Base-by-base conservation (phyloP, 352 stramenopile genomes). In the Hyaloperonospora brassicae region DNA sequence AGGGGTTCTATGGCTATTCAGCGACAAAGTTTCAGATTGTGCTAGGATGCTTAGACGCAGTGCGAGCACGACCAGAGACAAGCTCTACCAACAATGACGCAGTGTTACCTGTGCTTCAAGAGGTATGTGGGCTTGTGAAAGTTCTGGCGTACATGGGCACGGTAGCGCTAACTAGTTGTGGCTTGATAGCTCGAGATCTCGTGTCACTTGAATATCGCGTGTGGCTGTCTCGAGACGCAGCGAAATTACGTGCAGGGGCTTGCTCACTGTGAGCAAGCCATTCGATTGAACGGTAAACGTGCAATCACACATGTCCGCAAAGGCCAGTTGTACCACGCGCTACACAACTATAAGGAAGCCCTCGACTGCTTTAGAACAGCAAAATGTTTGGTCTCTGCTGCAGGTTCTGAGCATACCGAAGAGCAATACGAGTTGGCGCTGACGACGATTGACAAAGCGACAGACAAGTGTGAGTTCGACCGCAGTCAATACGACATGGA, bases 1-100 rank as follows among this genome's bases (percentile, higher is more conserved):
- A 89, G 55, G 72, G 70, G 1, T 89, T 89, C 47, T 81, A 70
- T 42, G 67, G 72, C 52, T 85, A 89, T 47, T 79, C 78, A 2
- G 73, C 62, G 12, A 49, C 50, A n/a, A 84, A 84, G 47, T 87
- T 76, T 53, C 65, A 77, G 51, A 39, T 68, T 39, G 62, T 76
- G 11, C 39, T 83, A 3, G 56, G 45, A n/a, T 73, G 63, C 40
- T 40, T 80, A 2, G 54, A 78, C 17, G 49, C 30, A 39, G 11
- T 71, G 42, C 50, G 30, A 61, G n/a, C 31, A 36, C 52, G 47
- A 27, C 42, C 44, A 3, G 61, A 65, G n/a, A 40, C 52, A 10
- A 61, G 34, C 41, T 30, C 46, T 12, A 30, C 38, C 23, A 57
- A 41, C 30, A 47, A 68, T 4, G 42, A 54, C 9, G 17, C 38